Conservation (phyloP, 2,329 filamentous ascomycete genomes). For the Fusarium continuum region DNA sequence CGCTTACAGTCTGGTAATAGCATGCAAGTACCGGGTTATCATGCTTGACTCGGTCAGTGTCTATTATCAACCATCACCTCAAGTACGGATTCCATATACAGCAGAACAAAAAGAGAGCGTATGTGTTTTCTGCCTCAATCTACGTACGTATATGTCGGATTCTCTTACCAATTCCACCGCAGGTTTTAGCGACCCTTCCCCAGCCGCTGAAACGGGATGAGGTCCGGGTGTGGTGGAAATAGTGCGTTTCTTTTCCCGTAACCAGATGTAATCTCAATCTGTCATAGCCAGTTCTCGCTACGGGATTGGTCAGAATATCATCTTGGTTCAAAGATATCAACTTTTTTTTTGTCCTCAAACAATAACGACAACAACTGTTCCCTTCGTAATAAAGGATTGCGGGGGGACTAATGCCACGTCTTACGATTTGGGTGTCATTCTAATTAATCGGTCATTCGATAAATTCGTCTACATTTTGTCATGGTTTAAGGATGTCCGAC, state of each 20-base stretch:
- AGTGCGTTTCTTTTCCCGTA: slow-evolving; percentile 24
- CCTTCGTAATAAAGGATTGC: not conserved
- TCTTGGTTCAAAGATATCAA: slow-evolving; percentile 37
- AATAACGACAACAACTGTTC: slow-evolving; percentile 15
- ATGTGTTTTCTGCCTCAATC: not conserved
- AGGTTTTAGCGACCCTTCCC: not conserved
- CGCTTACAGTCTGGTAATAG: not conserved
- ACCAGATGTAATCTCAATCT: slow-evolving; percentile 40
- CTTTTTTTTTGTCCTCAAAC: slow-evolving; percentile 19
- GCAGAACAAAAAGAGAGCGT: not conserved
- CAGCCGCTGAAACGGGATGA: not conserved
- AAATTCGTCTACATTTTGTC: not conserved
- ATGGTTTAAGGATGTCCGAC: not conserved
- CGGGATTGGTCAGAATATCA: slow-evolving; percentile 30
- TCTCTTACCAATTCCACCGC: slow-evolving; percentile 11
- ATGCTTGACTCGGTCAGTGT: not conserved
- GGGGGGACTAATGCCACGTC: slow-evolving; percentile 19
- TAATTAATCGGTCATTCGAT: not conserved
- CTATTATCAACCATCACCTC: not conserved
- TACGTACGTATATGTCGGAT: not conserved
- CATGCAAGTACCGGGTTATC: not conserved
- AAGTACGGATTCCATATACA: not conserved
- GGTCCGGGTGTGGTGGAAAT: slow-evolving; percentile 15
- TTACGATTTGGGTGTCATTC: slow-evolving; percentile 4
- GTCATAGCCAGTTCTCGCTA: slow-evolving; percentile 30